Evolutionary conservation across 345 rosid genomes (phyloP), one percentile per base, ranked within the genome.

Genomic region (Aegle marmelos): DNA sequence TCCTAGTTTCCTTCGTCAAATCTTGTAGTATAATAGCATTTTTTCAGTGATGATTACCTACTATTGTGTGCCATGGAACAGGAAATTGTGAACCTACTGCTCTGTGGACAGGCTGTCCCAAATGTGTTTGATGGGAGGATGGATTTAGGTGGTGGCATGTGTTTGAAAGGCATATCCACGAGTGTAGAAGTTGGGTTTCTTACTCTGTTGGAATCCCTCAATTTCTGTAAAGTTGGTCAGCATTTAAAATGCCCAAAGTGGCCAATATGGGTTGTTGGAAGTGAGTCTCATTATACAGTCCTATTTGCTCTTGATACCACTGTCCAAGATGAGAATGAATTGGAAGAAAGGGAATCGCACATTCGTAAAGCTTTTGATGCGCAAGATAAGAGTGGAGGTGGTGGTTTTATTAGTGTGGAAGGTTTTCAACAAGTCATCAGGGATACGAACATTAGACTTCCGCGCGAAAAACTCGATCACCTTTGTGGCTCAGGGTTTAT

Each of bases 241-340:
- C 81, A 90, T 87, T 90, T 97, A 39, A 97, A 97, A 84, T 88
- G 88, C 84, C 99, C 99, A 33, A 90, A 76, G 72, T 94, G 98
- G 98, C 99, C 99, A 30, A 97, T 97, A 88, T 97, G 99, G 99
- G 98, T 97, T 73, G 86, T 97, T 79, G 99, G 99, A 6, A 97
- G 99, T 58, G 99, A 97, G 85, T 97, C 99, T 65, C 99, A 97
- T 78, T 97, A 94, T 83, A 97, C 98, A 2, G 99, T 94, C 68
- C 80, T 97, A 30, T 97, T 97, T 85, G 97, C 99, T 61, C 94
- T 91, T 22, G 92, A 94, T 74, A 91, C 91, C 45, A 72, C 88
- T 8, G 99, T 93, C 75, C 99, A 93, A 84, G 96, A 94, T 50
- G 98, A 97, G 89, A 97, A 94, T 78, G 93, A 93, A 79, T 89